Conservation (phyloP, 2,329 filamentous ascomycete species). For the Byssoonygena ceratinophila region DNA sequence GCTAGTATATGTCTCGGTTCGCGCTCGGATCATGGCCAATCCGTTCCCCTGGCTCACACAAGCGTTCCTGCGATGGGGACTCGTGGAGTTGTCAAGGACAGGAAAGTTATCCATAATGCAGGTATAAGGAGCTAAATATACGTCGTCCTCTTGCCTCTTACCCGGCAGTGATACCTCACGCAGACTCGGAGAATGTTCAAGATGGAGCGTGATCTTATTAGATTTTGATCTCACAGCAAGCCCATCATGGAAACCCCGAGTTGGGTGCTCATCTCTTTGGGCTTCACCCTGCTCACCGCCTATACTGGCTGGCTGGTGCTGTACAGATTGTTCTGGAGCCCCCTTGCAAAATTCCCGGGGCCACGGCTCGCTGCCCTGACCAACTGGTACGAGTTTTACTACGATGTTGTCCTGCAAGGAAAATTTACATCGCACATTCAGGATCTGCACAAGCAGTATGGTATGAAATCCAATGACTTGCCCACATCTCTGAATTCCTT, state of each 20-base stretch:
- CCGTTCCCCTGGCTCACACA: not conserved
- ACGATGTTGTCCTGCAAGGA: conserved; percentile 21
- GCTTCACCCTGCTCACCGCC: not conserved
- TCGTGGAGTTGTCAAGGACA: not conserved
- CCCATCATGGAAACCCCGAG: not conserved
- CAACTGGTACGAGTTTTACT: conserved; percentile 24
- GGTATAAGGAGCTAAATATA: not conserved
- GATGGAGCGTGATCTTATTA: not conserved
- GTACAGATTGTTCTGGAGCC: conserved; percentile 19
- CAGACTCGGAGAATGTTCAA: not conserved
- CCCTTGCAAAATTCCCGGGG: conserved; percentile 20
- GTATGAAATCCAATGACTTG: conserved; percentile 14
- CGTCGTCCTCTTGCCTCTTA: not conserved
- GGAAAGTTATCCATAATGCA: not conserved
- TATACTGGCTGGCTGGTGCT: conserved; percentile 13
- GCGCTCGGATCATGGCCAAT: not conserved
- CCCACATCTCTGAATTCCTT: not conserved
- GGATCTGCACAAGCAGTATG: conserved; percentile 23
- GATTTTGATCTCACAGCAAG: not conserved
- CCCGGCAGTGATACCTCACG: not conserved
- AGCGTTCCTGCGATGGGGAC: not conserved
- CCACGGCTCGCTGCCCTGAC: conserved; percentile 20
- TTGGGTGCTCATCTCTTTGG: not conserved
- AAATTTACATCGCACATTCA: conserved; percentile 21
- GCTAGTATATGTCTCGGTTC: too few relatives aligned